Evolutionary conservation across 345 rosid species (phyloP).

Genomic region (Citrus maxima): DNA sequence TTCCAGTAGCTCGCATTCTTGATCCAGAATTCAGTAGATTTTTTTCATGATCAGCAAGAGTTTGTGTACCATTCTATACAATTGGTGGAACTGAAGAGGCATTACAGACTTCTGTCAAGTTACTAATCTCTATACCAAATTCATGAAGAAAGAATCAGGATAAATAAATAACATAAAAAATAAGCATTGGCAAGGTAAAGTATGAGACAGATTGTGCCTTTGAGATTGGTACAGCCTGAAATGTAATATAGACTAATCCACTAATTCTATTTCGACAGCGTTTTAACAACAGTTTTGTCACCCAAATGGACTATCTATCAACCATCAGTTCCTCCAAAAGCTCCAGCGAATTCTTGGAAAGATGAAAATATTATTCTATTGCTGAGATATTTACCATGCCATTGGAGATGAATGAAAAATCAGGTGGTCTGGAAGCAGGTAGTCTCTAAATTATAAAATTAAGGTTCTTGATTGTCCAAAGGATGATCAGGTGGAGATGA

Average conservation of each 20-base stretch:
- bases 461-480: constrained; percentile 34
- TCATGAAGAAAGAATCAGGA: not conserved
- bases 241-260: not conserved
- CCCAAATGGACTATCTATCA: not conserved
- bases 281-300: not conserved
- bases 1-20: not conserved
- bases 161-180: not conserved
- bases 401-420: constrained; percentile 6
- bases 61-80: not conserved
- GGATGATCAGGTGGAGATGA: constrained; percentile 26
- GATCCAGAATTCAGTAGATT: not conserved
- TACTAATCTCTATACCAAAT: not conserved
- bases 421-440: not conserved
- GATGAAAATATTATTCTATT: not conserved
- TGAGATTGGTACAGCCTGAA: not conserved
- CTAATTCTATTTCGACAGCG: not conserved
- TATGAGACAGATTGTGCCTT: not conserved
- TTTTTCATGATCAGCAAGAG: not conserved
- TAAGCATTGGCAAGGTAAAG: not conserved
- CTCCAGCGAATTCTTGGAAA: not conserved
- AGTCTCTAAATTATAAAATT: not conserved
- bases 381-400: not conserved
- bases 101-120: not conserved
- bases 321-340: constrained; percentile 11
- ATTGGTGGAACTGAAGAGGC: too few relatives aligned